phyloP scores from a whole-genome alignment of 1,284 basidiomycete species.

The Stereum hirsutum region DNA sequence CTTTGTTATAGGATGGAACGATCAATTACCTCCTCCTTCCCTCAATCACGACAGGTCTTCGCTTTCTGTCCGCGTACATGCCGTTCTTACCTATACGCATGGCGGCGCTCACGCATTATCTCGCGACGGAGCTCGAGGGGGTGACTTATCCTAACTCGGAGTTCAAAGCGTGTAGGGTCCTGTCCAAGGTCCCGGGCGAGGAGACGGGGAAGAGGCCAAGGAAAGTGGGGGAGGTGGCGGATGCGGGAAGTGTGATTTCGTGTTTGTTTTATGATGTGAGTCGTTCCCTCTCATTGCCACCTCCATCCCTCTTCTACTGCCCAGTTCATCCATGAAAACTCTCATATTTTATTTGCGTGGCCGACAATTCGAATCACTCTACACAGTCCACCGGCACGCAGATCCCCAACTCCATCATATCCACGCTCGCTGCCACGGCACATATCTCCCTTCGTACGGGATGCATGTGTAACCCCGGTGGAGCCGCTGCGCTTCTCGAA shows the following conservation, averaged over 20 bases:
- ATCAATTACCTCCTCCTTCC: constrained; percentile 71
- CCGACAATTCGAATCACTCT: neutral
- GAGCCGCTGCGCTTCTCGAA: constrained; percentile 59
- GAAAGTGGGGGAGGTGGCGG: constrained; percentile 14
- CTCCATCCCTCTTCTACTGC: neutral
- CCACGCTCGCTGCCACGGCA: constrained; percentile 51
- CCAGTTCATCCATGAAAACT: neutral
- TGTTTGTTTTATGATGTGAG: constrained; percentile 40
- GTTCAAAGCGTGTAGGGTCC: constrained; percentile 50
- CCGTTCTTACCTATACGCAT: constrained; percentile 69
- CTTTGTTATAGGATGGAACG: constrained; percentile 65
- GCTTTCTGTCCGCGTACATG: constrained; percentile 66
- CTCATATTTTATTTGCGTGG: neutral
- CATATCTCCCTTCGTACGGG: constrained; percentile 72
- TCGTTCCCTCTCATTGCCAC: neutral
- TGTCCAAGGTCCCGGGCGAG: constrained; percentile 47
- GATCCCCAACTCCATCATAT: constrained; percentile 63
- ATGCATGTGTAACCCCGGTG: constrained; percentile 81
- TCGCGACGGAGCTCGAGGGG: constrained; percentile 42
- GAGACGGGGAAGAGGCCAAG: neutral
- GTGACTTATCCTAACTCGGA: constrained; percentile 45
- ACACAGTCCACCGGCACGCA: constrained; percentile 51
- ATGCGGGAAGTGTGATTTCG: constrained; percentile 56
- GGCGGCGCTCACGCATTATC: constrained; percentile 45
- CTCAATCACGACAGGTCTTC: constrained; percentile 66